phyloP scores from a whole-genome alignment of 106 monocot genomes.

The Allium cepa region DNA sequence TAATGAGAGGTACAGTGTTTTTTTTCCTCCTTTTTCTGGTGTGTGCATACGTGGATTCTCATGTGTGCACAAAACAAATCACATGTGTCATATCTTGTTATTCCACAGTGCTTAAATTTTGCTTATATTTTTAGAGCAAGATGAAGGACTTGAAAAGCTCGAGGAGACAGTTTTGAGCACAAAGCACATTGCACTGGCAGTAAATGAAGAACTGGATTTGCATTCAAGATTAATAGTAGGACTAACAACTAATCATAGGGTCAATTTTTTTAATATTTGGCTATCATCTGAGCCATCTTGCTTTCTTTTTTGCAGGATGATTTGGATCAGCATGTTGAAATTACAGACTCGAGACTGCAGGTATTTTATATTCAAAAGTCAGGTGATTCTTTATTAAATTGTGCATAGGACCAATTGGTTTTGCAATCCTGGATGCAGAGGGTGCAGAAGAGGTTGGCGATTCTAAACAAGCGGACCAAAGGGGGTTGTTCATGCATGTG shows the following conservation, averaged over 20 bases:
- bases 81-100: neutral
- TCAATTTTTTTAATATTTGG: neutral
- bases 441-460: slow-evolving; percentile 71
- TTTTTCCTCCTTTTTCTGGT: neutral
- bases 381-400: neutral
- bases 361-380: slow-evolving; percentile 10
- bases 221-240: slow-evolving; percentile 87
- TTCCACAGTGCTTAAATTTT: neutral
- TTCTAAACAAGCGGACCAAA: slow-evolving; percentile 58
- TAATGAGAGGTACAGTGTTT: slow-evolving; percentile 37
- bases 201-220: slow-evolving; percentile 81
- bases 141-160: slow-evolving; percentile 71
- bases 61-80: no score
- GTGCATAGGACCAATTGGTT: neutral
- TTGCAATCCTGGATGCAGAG: slow-evolving; percentile 32
- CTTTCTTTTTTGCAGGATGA: slow-evolving; percentile 22
- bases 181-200: slow-evolving; percentile 87
- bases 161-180: slow-evolving; percentile 84
- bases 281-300: neutral
- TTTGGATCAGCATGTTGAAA: slow-evolving; percentile 45
- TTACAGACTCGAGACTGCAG: slow-evolving; percentile 40
- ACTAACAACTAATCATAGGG: neutral
- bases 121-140: slow-evolving; percentile 57
- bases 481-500: slow-evolving; percentile 69
- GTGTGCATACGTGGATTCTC: neutral